These are phyloP conservation scores for Salvia sclarea DNA, from an alignment of 305 asterid genomes.

Conservation along the genomic window DNA sequence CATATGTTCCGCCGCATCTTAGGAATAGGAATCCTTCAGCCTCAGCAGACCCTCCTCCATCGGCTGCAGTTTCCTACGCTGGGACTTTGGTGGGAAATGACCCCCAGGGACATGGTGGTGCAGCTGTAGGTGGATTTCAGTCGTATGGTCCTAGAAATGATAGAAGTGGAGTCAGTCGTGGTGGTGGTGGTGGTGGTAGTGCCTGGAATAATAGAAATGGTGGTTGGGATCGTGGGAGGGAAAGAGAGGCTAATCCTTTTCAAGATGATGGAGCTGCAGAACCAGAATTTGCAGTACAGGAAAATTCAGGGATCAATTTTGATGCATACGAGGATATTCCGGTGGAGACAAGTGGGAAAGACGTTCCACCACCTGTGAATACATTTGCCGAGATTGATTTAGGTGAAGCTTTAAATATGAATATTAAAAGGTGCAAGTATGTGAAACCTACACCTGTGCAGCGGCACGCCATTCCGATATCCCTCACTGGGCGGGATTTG, in stretches of 20 bases:
- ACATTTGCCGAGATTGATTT: conserved; percentile 88
- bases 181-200: conserved; percentile 47
- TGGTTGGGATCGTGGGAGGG: conserved; percentile 78
- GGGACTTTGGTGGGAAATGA: conserved; percentile 55
- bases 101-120: conserved; percentile 46
- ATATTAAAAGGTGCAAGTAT: conserved; percentile 92
- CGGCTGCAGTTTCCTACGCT: conserved; percentile 55
- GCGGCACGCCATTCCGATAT: conserved; percentile 82
- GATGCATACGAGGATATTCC: conserved; percentile 99
- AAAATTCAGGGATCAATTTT: conserved; percentile 76
- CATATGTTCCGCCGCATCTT: conserved; percentile 88
- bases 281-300: conserved; percentile 51
- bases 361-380: conserved; percentile 89
- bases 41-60: conserved; percentile 40
- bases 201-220: conserved; percentile 67
- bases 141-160: conserved; percentile 57
- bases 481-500: conserved; percentile 78
- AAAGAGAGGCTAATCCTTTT: conserved; percentile 82
- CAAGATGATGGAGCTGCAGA: conserved; percentile 50
- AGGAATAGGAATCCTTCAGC: conserved; percentile 70
- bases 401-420: conserved; percentile 82
- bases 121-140: conserved; percentile 48
- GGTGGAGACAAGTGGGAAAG: conserved; percentile 89
- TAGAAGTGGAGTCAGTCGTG: conserved; percentile 41
- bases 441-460: conserved; percentile 97